Percentiles rank a stretch among this genome's conserved stretches.
Conservation (phyloP, 148 eudicot genomes). For the Rhododendron williamsianum region DNA sequence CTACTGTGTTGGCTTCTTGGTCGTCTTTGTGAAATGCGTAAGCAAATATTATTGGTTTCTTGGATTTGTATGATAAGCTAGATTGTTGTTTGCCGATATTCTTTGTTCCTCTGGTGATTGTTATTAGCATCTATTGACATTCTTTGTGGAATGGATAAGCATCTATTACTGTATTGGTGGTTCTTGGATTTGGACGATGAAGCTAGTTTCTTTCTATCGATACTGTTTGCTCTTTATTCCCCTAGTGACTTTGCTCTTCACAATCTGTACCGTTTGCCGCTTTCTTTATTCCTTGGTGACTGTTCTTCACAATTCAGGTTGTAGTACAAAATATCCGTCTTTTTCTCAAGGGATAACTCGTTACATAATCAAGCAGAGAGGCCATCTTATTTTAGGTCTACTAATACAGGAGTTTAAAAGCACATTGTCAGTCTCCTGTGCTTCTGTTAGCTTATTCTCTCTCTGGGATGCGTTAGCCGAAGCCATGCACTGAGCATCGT, state of each 20-base stretch:
- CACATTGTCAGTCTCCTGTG: background rate
- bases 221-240: background rate
- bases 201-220: background rate
- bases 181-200: background rate
- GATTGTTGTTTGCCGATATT: background rate
- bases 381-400: background rate
- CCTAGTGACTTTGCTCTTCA: background rate
- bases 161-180: background rate
- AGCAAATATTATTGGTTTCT: background rate
- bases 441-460: background rate
- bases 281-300: background rate
- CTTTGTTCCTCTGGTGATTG: background rate
- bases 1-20: background rate
- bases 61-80: background rate
- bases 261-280: background rate
- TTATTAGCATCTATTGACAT: background rate
- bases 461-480: background rate
- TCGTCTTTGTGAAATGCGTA: background rate
- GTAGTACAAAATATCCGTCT: background rate
- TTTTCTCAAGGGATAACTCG: background rate
- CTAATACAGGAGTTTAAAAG: background rate
- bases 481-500: background rate
- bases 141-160: background rate
- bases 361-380: background rate
- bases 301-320: background rate